Evolutionary conservation across 441 rosid genomes (phyloP).

Genomic region (Gossypium aridum): DNA sequence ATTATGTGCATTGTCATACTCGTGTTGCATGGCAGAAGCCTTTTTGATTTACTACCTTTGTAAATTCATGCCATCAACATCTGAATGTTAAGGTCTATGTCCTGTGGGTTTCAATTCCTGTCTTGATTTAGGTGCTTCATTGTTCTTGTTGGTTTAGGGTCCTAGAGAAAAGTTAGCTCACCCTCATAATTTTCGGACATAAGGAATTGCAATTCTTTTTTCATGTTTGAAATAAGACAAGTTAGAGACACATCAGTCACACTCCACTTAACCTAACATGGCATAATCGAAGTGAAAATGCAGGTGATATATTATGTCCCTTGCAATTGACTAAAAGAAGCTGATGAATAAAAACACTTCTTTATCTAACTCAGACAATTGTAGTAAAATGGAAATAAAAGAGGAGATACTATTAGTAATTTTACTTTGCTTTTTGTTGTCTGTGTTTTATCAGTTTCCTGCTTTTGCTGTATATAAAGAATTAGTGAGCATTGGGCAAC

Average conservation of each 20-base stretch:
- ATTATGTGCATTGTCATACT: background rate
- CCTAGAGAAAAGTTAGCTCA: background rate
- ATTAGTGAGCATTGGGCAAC: background rate
- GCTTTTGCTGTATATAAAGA: background rate
- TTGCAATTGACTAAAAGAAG: background rate
- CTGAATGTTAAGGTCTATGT: background rate
- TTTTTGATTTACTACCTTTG: background rate
- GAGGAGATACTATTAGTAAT: background rate
- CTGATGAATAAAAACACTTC: background rate
- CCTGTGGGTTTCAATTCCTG: background rate
- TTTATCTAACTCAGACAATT: background rate
- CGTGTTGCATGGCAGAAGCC: background rate
- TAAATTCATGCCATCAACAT: background rate
- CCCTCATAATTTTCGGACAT: background rate
- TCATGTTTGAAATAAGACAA: background rate
- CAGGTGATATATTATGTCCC: background rate
- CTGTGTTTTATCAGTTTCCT: background rate
- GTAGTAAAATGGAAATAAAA: background rate
- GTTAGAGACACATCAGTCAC: background rate
- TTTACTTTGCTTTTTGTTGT: background rate
- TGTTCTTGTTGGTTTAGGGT: background rate
- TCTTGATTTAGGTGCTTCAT: slow-evolving; percentile 1
- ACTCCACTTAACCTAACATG: background rate
- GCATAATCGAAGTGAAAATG: background rate
- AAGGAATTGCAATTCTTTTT: background rate